Conservation (phyloP, 2,329 filamentous ascomycete species). For the Chrysoporthe cubensis region DNA sequence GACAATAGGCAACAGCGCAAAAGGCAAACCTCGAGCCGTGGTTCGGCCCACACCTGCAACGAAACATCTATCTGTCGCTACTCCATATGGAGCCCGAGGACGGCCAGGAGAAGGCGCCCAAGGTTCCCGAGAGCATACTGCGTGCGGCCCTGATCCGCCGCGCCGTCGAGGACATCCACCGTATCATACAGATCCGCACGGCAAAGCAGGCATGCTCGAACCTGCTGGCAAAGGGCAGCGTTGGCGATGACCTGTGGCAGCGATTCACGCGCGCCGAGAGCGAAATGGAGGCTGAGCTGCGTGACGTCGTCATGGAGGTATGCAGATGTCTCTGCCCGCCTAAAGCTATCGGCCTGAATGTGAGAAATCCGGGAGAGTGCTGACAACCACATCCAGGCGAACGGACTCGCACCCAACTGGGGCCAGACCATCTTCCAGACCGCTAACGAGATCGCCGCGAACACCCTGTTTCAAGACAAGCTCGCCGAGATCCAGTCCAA, state of each 20-base stretch:
- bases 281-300: slow-evolving; percentile 94
- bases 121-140: slow-evolving; percentile 80
- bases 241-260: slow-evolving; percentile 96
- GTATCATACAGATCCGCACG: slow-evolving; percentile 85
- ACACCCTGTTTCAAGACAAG: slow-evolving; percentile 74
- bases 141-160: slow-evolving; percentile 87
- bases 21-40: slow-evolving; percentile 88
- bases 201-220: slow-evolving; percentile 86
- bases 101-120: slow-evolving; percentile 67
- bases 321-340: slow-evolving; percentile 30
- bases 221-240: slow-evolving; percentile 85
- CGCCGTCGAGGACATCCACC: slow-evolving; percentile 89
- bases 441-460: slow-evolving; percentile 93
- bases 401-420: slow-evolving; percentile 86
- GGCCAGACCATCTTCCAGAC: slow-evolving; percentile 96
- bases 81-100: slow-evolving; percentile 73
- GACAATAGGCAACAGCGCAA: slow-evolving; percentile 56
- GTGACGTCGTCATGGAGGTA: slow-evolving; percentile 93
- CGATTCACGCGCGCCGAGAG: slow-evolving; percentile 90
- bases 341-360: background rate
- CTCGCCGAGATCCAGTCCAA: slow-evolving; percentile 76
- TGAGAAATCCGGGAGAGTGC: background rate
- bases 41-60: slow-evolving; percentile 89
- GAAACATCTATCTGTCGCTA: slow-evolving; percentile 92
- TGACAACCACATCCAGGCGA: slow-evolving; percentile 64